phyloP scores from a whole-genome alignment of 352 stramenopile genomes.

The Pythium sukuiense region DNA sequence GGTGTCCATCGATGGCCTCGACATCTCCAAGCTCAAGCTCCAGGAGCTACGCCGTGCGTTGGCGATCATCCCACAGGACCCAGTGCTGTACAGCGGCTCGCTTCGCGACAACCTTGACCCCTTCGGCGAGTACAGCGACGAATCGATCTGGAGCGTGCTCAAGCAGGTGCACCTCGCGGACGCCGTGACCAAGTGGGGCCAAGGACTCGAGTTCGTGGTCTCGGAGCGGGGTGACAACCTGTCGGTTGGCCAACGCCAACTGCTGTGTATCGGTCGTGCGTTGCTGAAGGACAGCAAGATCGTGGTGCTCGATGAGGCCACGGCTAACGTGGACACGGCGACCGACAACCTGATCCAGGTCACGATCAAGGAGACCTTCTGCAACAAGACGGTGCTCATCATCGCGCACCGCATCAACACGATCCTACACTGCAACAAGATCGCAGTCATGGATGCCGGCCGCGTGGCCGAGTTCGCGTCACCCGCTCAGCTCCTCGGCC shows the following conservation, averaged over 20 bases:
- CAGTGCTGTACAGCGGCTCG: slow-evolving; percentile 87
- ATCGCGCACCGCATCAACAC: slow-evolving; percentile 94
- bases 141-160: slow-evolving; percentile 55
- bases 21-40: slow-evolving; percentile 73
- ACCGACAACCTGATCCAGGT: slow-evolving; percentile 62
- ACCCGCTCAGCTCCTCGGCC: slow-evolving; percentile 65
- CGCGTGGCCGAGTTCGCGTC: slow-evolving; percentile 89
- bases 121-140: slow-evolving; percentile 69
- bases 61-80: slow-evolving; percentile 89
- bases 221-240: background rate
- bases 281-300: slow-evolving; percentile 89
- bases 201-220: background rate
- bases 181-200: slow-evolving; percentile 34
- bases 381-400: slow-evolving; percentile 86
- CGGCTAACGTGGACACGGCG: slow-evolving; percentile 68
- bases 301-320: slow-evolving; percentile 96
- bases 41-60: slow-evolving; percentile 72
- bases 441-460: slow-evolving; percentile 89
- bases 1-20: slow-evolving; percentile 88
- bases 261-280: slow-evolving; percentile 93
- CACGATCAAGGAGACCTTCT: slow-evolving; percentile 86
- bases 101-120: slow-evolving; percentile 90
- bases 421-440: slow-evolving; percentile 89
- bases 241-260: slow-evolving; percentile 89
- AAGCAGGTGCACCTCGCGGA: slow-evolving; percentile 68